A percentile compares a stretch with the other conserved stretches of the same genome.
Conservation (phyloP, 2,329 filamentous ascomycete genomes). For the Boeremia lycopersici region DNA sequence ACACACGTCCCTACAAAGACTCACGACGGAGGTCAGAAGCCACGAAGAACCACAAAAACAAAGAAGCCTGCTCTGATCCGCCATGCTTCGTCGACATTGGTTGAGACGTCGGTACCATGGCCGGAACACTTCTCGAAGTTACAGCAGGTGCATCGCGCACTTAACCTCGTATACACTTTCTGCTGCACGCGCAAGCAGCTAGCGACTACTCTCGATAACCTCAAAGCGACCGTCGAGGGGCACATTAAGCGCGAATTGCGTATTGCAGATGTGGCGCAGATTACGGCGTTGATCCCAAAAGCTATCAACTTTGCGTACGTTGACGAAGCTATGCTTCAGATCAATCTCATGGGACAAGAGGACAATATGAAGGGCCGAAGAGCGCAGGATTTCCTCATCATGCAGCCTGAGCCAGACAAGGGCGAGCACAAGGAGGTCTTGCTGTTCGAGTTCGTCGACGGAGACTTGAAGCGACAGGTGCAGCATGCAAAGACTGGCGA, state of each 20-base stretch:
- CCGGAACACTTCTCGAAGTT: slow-evolving; percentile 75
- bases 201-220: slow-evolving; percentile 87
- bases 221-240: slow-evolving; percentile 81
- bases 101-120: slow-evolving; percentile 69
- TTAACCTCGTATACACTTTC: slow-evolving; percentile 95
- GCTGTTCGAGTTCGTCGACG: slow-evolving; percentile 91
- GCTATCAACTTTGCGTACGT: slow-evolving; percentile 86
- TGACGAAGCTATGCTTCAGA: slow-evolving; percentile 80
- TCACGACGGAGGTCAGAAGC: slow-evolving; percentile 62
- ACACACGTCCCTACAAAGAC: slow-evolving; percentile 61
- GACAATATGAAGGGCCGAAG: slow-evolving; percentile 66
- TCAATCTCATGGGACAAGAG: slow-evolving; percentile 75
- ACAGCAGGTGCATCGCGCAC: slow-evolving; percentile 76
- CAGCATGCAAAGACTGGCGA: slow-evolving; percentile 74
- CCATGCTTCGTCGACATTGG: slow-evolving; percentile 55
- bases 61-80: slow-evolving; percentile 49
- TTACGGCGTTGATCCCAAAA: slow-evolving; percentile 77
- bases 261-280: slow-evolving; percentile 80
- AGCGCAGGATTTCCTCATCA: slow-evolving; percentile 53
- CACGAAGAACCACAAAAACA: slow-evolving; percentile 52
- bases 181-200: slow-evolving; percentile 92
- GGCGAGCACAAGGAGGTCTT: slow-evolving; percentile 70
- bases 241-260: slow-evolving; percentile 75
- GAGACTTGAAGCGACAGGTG: slow-evolving; percentile 83
- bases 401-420: slow-evolving; percentile 44